Percentiles rank a stretch among this genome's conserved stretches.
Conservation (phyloP, 2,329 filamentous ascomycete genomes). For the Corinectria fuckeliana region DNA sequence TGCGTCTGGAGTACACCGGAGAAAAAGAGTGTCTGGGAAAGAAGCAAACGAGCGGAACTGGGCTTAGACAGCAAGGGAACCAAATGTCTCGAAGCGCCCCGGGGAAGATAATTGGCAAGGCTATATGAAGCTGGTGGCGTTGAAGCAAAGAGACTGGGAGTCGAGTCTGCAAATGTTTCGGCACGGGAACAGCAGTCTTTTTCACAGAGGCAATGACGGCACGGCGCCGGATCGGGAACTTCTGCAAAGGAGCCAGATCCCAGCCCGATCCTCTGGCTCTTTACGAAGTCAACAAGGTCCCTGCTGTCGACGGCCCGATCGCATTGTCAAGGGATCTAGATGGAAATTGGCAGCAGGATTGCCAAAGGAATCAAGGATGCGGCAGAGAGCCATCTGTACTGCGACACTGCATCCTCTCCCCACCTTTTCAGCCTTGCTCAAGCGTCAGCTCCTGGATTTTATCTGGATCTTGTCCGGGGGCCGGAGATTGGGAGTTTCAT, state of each 20-base stretch:
- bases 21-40: background rate
- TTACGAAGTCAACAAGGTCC: background rate
- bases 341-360: background rate
- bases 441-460: background rate
- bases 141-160: background rate
- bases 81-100: background rate
- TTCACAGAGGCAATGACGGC: background rate
- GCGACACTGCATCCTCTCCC: too few species aligned
- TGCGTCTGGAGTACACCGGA: background rate
- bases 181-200: background rate
- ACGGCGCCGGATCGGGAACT: background rate
- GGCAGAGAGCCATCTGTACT: too few species aligned
- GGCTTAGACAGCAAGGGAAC: background rate
- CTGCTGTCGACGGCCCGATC: background rate
- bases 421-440: background rate
- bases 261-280: too few species aligned
- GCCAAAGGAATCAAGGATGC: too few species aligned
- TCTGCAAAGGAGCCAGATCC: background rate
- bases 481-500: background rate
- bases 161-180: background rate
- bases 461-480: background rate
- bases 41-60: background rate
- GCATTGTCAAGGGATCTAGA: background rate
- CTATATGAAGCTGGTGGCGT: background rate
- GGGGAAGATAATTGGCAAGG: background rate